Evolutionary conservation across 345 rosid genomes (phyloP).

Genomic region (Fremontodendron californicum): DNA sequence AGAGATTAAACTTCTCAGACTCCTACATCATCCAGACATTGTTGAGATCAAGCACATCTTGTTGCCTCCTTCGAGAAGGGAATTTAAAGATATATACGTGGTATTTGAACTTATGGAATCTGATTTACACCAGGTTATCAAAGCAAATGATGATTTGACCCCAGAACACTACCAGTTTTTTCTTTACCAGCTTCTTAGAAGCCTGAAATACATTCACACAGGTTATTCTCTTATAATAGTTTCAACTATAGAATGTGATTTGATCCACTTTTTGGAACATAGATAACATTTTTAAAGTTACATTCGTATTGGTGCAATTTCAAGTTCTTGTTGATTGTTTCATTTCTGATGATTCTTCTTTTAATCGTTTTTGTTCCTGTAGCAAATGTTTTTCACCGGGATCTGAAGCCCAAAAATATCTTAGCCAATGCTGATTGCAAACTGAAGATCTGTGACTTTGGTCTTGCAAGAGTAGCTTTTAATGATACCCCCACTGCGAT

Average conservation of each 20-base stretch:
- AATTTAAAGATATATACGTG: too few species aligned
- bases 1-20: constrained; percentile 42
- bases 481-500: constrained; percentile 88
- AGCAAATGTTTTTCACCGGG: constrained; percentile 93
- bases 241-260: too few species aligned
- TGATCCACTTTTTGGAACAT: background rate
- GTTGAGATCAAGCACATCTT: constrained; percentile 45
- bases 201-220: constrained; percentile 90
- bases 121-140: too few species aligned
- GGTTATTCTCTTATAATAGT: constrained; percentile 36
- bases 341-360: background rate
- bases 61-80: too few species aligned
- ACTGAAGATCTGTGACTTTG: too few species aligned
- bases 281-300: background rate
- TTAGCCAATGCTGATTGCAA: constrained; percentile 91
- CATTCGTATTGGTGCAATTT: background rate
- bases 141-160: too few species aligned
- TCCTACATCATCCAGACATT: constrained; percentile 40
- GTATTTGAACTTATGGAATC: too few species aligned
- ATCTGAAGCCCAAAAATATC: constrained; percentile 87
- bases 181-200: constrained; percentile 43
- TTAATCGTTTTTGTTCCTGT: background rate
- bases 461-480: constrained; percentile 90
- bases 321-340: background rate
- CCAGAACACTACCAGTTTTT: too few species aligned